Base-by-base conservation (phyloP, 371 early-diverging fungal genomes). In the Rhizopus delemar region DNA sequence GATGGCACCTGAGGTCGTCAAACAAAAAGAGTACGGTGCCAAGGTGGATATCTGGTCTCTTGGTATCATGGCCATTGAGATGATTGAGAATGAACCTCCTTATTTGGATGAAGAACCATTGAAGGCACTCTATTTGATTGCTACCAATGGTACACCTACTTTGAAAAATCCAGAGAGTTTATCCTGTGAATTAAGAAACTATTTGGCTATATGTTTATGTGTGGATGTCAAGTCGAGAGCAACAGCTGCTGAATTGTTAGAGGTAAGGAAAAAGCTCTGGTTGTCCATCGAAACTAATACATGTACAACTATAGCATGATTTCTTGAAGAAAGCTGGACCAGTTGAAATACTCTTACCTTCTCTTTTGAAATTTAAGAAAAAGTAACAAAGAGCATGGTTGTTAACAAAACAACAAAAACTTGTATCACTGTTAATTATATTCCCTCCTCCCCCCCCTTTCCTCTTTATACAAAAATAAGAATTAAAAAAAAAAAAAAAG, bases 21-120 rank as follows among this genome's bases (percentile, higher is more conserved):
- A 83, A 70, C 91, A 90, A 68, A 90, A 92, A 65, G 90, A 92
- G 53, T 97, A 96, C 69, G 93, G 90, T 2, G 82, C 84, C 52
- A 91, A 89, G 67, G 92, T 93, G 13, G 97, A 96, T 73, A 87
- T 95, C 56, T 96, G 97, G 97, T 92, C 93, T 5, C 66, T 93
- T 57, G 93, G 95, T 36, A 94, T 96, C 59, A 91, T 95, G 90
- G 93, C 95, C 2, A 97, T 97, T 69, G 97, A 99, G 77, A 94
- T 99, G 94, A 86, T 97, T 62, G 96, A 97, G 68, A 92, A 92
- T 53, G 96, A 95, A 73, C 97, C 97, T 31, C 99, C 99, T 50
- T 98, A 97, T 74, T 70, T 96, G 63, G 93, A 95, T 63, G 97
- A 94, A 71, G 93, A 94, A 65, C 92, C 95, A 33, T 79, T 95